Evolutionary conservation across 352 stramenopile species (phyloP), one percentile per base, ranked within the genome.

Genomic region (Globisporangium rhizosaccharum): DNA sequence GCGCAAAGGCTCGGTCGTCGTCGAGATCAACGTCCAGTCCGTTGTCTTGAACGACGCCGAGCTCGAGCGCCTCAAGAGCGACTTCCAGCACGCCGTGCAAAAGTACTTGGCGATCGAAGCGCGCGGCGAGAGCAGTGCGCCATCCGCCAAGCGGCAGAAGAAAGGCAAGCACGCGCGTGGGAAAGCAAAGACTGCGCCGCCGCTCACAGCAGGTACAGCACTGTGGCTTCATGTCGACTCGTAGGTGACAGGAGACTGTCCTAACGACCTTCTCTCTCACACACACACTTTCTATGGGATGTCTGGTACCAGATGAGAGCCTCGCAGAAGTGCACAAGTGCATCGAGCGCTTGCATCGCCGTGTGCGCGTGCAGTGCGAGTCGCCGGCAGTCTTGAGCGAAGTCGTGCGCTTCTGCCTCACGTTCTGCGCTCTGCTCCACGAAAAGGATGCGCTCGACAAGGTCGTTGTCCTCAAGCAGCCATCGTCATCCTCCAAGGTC

Each of bases 101-200:
- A 74, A 75, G 52, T 68, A 76, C 20, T 55, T 71, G 36, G 61
- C 36, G 3, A 62, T 58, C 0, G 65, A 73, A 45, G 61, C 57
- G 0, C 63, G 68, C 15, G 65, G 51, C 0, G 72, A 58, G 23
- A 28, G 68, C 26, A 49, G 56, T 30, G 63, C 61, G 2, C 73
- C 81, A 5, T 54, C 69, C 1, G 44, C 72, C 17, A 91, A 91
- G 56, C 70, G 82, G 1, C 75, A 83, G 39, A 91, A 89, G 66
- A 89, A 89, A 58, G 56, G 79, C 52, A 85, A 87, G 53, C 70
- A 79, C 33, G 59, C 23, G 28, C 77, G 62, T 45, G 18, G 41
- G 15, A 71, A 68, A 61, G 53, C 41, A 18, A 68, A 65, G 55
- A 14, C 41, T 20, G 41, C 41, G 18, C 11, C 14, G 18, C 36